Conservation (phyloP, 2,329 filamentous ascomycete species). For the Alternaria viburni region DNA sequence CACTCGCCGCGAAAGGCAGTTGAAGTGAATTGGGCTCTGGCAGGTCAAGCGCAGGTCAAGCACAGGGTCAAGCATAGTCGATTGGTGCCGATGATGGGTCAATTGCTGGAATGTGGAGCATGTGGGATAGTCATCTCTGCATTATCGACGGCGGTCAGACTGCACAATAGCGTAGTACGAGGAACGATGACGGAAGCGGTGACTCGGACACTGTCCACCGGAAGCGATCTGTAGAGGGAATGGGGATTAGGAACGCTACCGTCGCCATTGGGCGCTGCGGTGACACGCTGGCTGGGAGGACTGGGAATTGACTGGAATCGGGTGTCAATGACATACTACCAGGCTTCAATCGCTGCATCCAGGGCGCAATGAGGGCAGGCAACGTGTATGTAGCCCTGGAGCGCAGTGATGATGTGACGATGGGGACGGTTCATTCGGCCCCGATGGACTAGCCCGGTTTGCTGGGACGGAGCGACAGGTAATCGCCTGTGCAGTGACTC, state of each 20-base stretch:
- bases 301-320: not conserved
- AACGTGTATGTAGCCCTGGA: slow-evolving; percentile 15
- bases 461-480: slow-evolving; percentile 19
- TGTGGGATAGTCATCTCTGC: slow-evolving; percentile 30
- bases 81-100: slow-evolving; percentile 13
- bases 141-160: slow-evolving; percentile 32
- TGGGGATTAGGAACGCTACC: not conserved
- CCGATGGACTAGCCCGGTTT: slow-evolving; percentile 21
- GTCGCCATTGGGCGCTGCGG: slow-evolving; percentile 16
- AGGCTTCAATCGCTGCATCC: slow-evolving; percentile 13
- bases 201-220: slow-evolving; percentile 13
- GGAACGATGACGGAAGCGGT: slow-evolving; percentile 31
- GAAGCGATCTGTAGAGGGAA: slow-evolving; percentile 5
- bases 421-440: not conserved
- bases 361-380: slow-evolving; percentile 18
- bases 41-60: slow-evolving; percentile 22
- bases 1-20: slow-evolving; percentile 20
- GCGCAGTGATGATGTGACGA: not conserved
- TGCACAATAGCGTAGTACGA: slow-evolving; percentile 12
- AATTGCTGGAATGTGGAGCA: slow-evolving; percentile 36
- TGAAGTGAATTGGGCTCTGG: slow-evolving; percentile 26
- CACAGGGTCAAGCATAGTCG: slow-evolving; percentile 1
- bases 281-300: slow-evolving; percentile 25
- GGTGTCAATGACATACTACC: slow-evolving; percentile 30
- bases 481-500: slow-evolving; percentile 30